Percentiles rank a stretch among this genome's conserved stretches.
These are phyloP conservation scores for Aspergillus sp. DNA, from an alignment of 2,329 filamentous ascomycete genomes.

Conservation along the genomic window DNA sequence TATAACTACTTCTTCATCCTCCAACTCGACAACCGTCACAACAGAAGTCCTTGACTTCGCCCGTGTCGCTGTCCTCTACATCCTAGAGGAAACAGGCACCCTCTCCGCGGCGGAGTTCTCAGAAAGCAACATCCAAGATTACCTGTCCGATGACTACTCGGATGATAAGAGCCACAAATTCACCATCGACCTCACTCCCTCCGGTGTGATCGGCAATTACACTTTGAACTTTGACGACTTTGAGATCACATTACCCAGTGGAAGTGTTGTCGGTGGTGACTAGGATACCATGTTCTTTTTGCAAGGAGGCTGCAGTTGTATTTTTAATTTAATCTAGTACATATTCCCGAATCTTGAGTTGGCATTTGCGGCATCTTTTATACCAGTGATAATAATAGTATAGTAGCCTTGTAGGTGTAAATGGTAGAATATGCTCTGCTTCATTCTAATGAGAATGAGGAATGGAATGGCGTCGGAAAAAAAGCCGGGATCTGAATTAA, in stretches of 20 bases:
- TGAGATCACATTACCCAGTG: conserved; percentile 31
- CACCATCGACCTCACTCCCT: conserved; percentile 24
- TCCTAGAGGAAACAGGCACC: conserved; percentile 37
- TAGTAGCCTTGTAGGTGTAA: not conserved
- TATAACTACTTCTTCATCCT: not conserved
- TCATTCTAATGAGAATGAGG: no score
- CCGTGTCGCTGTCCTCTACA: conserved; percentile 45
- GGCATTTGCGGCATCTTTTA: not conserved
- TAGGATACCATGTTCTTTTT: not conserved
- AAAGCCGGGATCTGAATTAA: no score
- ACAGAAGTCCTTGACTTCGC: conserved; percentile 36
- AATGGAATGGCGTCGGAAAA: no score
- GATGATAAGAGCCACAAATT: conserved; percentile 24
- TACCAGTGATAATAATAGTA: not conserved
- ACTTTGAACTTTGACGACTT: conserved; percentile 39
- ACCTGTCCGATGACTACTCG: conserved; percentile 30
- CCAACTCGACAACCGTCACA: conserved; percentile 16
- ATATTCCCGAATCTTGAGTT: not conserved
- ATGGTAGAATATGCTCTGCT: not conserved
- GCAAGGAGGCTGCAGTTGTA: not conserved
- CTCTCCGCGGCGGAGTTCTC: conserved; percentile 33
- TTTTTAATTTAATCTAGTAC: not conserved
- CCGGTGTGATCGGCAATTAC: conserved; percentile 30
- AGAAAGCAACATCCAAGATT: conserved; percentile 33
- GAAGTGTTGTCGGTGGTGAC: conserved; percentile 27